Conservation (phyloP, 495 filamentous ascomycete genomes). For the Astrocystis sublimbata region DNA sequence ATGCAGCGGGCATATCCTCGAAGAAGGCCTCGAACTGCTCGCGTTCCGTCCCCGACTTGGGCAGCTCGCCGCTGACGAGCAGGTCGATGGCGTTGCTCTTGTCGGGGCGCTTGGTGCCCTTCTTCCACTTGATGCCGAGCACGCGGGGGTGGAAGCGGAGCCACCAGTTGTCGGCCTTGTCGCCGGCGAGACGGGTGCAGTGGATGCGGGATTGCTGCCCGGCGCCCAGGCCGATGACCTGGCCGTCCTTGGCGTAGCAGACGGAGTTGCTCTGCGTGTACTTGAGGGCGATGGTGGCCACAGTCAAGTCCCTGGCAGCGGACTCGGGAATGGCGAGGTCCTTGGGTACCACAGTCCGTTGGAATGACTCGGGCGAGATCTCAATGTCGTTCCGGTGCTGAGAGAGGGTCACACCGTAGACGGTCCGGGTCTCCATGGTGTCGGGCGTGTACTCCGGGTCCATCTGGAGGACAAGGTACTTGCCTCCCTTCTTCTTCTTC, state of each 20-base stretch:
- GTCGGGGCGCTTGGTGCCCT: conserved; percentile 91
- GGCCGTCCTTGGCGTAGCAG: conserved; percentile 94
- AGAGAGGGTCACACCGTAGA: conserved; percentile 81
- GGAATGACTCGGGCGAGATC: conserved; percentile 84
- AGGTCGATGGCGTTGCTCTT: conserved; percentile 98
- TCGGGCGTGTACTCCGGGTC: conserved; percentile 81
- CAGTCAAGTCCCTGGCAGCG: conserved; percentile 85
- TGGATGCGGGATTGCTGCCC: conserved; percentile 98
- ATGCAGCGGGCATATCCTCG: conserved; percentile 81
- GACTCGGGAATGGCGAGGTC: conserved; percentile 72
- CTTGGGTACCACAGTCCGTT: conserved; percentile 79
- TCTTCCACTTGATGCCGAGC: conserved; percentile 90
- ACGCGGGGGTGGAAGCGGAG: conserved; percentile 91
- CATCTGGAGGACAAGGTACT: conserved; percentile 94
- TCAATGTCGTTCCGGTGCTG: conserved; percentile 91
- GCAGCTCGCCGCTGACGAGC: conserved; percentile 85
- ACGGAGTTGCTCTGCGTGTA: conserved; percentile 99
- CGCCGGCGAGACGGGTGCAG: conserved; percentile 96
- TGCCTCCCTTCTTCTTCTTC: conserved; percentile 97
- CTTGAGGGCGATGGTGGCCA: conserved; percentile 95
- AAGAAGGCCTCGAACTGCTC: conserved; percentile 86
- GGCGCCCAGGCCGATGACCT: conserved; percentile 90
- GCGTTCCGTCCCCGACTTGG: conserved; percentile 75
- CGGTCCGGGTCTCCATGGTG: conserved; percentile 73
- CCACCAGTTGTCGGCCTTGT: conserved; percentile 99